Percentiles rank a stretch among this genome's conserved stretches.
Evolutionary conservation across 179 eudicot genomes (phyloP).

Genomic region (Sideroxylon spinosum): DNA sequence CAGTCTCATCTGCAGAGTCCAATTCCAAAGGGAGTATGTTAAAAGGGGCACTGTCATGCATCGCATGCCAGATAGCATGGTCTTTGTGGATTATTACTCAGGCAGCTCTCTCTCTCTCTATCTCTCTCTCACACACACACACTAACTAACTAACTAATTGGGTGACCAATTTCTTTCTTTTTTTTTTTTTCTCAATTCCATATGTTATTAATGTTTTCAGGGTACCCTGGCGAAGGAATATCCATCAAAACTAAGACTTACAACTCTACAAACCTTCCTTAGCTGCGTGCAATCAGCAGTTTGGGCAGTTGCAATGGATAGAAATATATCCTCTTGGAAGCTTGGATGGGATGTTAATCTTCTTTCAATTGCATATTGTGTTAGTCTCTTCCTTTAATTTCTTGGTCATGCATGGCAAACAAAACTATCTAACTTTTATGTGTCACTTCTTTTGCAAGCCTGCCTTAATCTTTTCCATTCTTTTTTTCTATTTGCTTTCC

Average conservation of each 20-base stretch:
- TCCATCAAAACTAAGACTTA: slow-evolving; percentile 19
- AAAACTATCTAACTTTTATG: no score
- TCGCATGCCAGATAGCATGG: slow-evolving; percentile 22
- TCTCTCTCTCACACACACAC: no score
- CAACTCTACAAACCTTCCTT: slow-evolving; percentile 20
- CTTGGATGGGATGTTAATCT: slow-evolving; percentile 30
- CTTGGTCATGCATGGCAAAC: not conserved
- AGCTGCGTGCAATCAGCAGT: slow-evolving; percentile 22
- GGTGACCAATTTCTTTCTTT: not conserved
- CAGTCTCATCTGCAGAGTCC: not conserved
- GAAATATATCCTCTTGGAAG: slow-evolving; percentile 22
- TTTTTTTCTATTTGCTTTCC: no score
- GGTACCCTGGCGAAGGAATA: slow-evolving; percentile 1
- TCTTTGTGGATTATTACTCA: slow-evolving; percentile 32
- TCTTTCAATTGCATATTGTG: slow-evolving; percentile 21
- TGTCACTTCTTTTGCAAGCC: no score
- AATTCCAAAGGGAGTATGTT: slow-evolving; percentile 21
- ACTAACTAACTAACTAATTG: no score
- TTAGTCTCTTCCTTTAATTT: not conserved
- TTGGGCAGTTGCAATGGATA: slow-evolving; percentile 18
- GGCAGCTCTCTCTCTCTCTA: slow-evolving; percentile 22
- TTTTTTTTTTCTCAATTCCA: not conserved
- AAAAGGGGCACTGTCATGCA: slow-evolving; percentile 28
- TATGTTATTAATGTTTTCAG: not conserved
- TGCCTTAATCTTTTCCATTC: no score